Evolutionary conservation across 2,329 filamentous ascomycete genomes (phyloP).

Genomic region (Fragosphaeria purpurea): DNA sequence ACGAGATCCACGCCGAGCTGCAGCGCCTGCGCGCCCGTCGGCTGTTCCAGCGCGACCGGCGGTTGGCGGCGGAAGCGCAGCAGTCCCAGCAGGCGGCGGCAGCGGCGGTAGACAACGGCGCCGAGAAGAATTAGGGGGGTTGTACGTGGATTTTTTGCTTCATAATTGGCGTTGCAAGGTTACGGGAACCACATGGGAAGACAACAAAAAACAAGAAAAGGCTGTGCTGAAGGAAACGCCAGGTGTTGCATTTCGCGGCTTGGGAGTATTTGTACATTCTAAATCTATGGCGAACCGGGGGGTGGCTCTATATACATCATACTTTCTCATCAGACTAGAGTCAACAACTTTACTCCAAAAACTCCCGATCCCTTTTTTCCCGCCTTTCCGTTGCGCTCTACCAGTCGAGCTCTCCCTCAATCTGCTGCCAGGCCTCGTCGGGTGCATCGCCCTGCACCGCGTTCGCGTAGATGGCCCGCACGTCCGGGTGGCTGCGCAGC

Average conservation of each 20-base stretch:
- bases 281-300: too few species aligned
- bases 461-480: constrained; percentile 76
- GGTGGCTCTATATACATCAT: too few species aligned
- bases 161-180: neutral
- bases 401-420: constrained; percentile 42
- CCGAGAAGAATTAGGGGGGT: constrained; percentile 1
- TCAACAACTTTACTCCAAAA: neutral
- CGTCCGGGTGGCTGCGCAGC: constrained; percentile 57
- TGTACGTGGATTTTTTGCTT: too few species aligned
- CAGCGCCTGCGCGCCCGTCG: constrained; percentile 54
- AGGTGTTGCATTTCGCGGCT: too few species aligned
- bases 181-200: neutral
- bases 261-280: too few species aligned
- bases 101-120: constrained; percentile 1
- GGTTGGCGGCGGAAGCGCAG: constrained; percentile 29
- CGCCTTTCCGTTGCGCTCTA: constrained; percentile 12
- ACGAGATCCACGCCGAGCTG: constrained; percentile 77
- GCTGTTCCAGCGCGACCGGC: constrained; percentile 68
- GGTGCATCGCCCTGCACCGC: constrained; percentile 37
- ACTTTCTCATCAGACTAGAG: too few species aligned
- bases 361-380: neutral
- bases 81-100: constrained; percentile 14
- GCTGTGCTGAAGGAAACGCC: too few species aligned
- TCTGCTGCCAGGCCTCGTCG: constrained; percentile 43
- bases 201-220: neutral